Percentiles rank a stretch among this genome's conserved stretches.
These are phyloP conservation scores for Pinus tabuliformis DNA, from an alignment of 75 land plant species.

Conservation along the genomic window DNA sequence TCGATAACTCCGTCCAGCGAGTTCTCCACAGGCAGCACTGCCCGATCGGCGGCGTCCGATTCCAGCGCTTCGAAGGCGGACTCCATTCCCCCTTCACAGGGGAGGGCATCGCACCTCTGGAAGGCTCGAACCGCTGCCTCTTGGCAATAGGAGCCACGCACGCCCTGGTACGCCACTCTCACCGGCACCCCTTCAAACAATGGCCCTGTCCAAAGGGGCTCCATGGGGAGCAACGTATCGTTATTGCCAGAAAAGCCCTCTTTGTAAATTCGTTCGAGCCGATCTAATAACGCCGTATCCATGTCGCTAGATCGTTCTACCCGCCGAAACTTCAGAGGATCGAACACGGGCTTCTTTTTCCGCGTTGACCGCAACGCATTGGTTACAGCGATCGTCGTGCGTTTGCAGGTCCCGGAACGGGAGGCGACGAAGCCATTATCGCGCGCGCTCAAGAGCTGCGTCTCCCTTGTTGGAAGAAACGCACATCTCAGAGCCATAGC, in stretches of 20 bases:
- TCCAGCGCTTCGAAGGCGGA: conserved; percentile 30
- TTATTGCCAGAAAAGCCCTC: not conserved
- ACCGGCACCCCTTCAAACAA: conserved; percentile 5
- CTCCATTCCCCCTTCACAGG: conserved; percentile 23
- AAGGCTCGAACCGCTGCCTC: conserved; percentile 32
- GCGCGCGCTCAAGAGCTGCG: too few species aligned
- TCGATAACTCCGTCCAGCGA: conserved; percentile 33
- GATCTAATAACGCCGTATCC: not conserved
- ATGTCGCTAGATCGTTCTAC: too few species aligned
- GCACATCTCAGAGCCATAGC: too few species aligned
- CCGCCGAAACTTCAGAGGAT: too few species aligned
- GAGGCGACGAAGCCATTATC: too few species aligned
- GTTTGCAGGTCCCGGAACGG: too few species aligned
- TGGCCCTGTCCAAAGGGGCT: not conserved
- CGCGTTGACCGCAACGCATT: too few species aligned
- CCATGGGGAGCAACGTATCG: not conserved
- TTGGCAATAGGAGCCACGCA: conserved; percentile 29
- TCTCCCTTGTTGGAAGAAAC: too few species aligned
- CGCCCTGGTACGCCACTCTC: conserved; percentile 37
- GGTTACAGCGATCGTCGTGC: too few species aligned
- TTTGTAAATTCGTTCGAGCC: not conserved
- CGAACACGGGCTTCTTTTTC: too few species aligned
- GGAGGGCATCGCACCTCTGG: conserved; percentile 12
- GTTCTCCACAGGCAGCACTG: conserved; percentile 38
- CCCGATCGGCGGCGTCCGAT: conserved; percentile 22